Base-by-base conservation (phyloP, 1,284 basidiomycete species). In the Volvariella surrecta region DNA sequence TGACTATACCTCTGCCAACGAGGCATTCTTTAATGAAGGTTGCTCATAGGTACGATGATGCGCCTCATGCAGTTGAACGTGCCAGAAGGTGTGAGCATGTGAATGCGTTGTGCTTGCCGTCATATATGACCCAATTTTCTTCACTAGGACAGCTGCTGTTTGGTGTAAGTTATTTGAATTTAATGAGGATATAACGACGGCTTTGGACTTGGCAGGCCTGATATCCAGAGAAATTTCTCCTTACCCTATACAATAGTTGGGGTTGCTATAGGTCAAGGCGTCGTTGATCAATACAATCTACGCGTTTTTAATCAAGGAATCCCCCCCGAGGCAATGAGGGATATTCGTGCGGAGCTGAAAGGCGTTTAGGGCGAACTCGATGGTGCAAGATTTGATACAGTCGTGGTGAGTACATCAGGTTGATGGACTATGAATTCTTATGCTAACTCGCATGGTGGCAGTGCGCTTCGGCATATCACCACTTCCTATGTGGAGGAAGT, bases 401-500 rank as follows among this genome's bases (percentile, higher is more conserved):
- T 82, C 44, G 67, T 80, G 4, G 63, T 60, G 46, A 37, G 59
- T 54, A 37, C 38, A 19, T n/a, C n/a, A n/a, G n/a, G n/a, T n/a
- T n/a, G n/a, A n/a, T n/a, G n/a, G n/a, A n/a, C n/a, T n/a, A n/a
- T n/a, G 11, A 28, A 11, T 19, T 17, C 9, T 9, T 37, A 35
- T 38, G 39, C 34, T 42, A 21, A 28, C 38, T 6, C 20, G 16
- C 10, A 32, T 37, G 9, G 35, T 35, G 34, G 18, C 15, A 85
- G 81, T 85, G 80, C 53, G 63, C 70, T 6, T 63, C 69, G 44
- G 63, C 81, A 1, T 88, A 82, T 52, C 83, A 88, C 52, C 85
- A 88, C 54, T 70, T 87, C 50, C 48, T 61, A 1, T 68, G 67
- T 80, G 46, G 58, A 62, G 3, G 63, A 62, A 3, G 69, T 68